Evolutionary conservation across 2,329 filamentous ascomycete species (phyloP), one percentile per base, ranked within the genome.

Genomic region (Clonostachys sp.): DNA sequence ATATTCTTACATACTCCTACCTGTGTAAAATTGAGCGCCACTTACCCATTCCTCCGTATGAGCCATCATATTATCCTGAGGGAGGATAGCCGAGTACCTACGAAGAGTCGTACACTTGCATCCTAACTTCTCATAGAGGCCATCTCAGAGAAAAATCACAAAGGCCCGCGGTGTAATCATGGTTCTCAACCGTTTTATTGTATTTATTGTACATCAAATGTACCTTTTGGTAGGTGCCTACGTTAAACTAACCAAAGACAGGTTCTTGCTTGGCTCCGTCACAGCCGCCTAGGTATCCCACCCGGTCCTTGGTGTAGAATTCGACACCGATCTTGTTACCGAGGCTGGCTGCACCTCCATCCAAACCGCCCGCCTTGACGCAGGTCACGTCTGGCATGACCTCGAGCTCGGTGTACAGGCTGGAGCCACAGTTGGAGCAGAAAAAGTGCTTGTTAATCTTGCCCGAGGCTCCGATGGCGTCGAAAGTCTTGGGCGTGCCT

Each of bases 371-470:
- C 3, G 71, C 73, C 64, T 81, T 80, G 55, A 81, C 60, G 50
- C 66, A 66, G 9, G 69, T 67, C 52, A 71, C 61, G 17, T 73
- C 73, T 2, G 73, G 70, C 75, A 80, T 75, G 40, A 79, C 45
- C 30, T 80, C 77, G 24, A 79, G 63, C 56, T 74, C 66, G 10
- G 73, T 77, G 56, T 74, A 80, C 20, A 80, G 53, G 45, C 69
- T 65, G 2, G 69, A 75, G 16, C 77, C 77, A 53, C 77, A 81
- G 50, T 57, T 72, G 14, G 60, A 51, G 56, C 78, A 80, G 66
- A 81, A 81, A 62, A 70, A 78, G 55, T 79, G 77, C 52, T 71
- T 73, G 61, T 80, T 80, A 50, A 71, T 63, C 56, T 80, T 80
- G 33, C 78, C 78, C 0, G 72, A 75, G 35, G 58, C 68, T 5